These are phyloP conservation scores for Trichoderma breve DNA, from an alignment of 2,329 filamentous ascomycete genomes.

Conservation along the genomic window DNA sequence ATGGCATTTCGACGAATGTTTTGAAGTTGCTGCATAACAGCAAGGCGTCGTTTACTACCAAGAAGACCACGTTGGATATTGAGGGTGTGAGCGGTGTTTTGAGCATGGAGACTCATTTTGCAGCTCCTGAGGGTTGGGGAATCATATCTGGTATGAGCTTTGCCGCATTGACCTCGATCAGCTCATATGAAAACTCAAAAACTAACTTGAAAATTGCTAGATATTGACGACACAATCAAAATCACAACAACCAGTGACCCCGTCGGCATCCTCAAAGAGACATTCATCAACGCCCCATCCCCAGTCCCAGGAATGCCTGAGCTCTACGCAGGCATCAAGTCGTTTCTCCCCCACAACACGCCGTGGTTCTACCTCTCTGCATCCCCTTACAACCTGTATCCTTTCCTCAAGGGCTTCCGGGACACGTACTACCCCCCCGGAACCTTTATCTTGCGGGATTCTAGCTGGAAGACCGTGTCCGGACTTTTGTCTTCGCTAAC, in stretches of 20 bases:
- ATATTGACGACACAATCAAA: constrained; percentile 96
- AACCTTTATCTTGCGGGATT: constrained; percentile 79
- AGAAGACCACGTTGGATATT: constrained; percentile 51
- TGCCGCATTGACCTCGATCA: not conserved
- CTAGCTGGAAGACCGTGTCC: constrained; percentile 79
- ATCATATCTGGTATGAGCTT: constrained; percentile 65
- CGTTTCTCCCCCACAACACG: constrained; percentile 53
- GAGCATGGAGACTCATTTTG: constrained; percentile 70
- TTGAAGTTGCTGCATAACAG: constrained; percentile 45
- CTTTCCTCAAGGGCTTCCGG: constrained; percentile 76
- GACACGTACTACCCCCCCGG: constrained; percentile 69
- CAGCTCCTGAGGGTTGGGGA: constrained; percentile 75
- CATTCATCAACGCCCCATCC: constrained; percentile 73
- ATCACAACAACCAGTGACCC: constrained; percentile 78
- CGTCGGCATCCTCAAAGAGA: constrained; percentile 76
- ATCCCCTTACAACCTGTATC: constrained; percentile 91
- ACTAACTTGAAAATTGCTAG: constrained; percentile 40
- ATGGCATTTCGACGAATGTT: constrained; percentile 69
- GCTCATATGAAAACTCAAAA: not conserved
- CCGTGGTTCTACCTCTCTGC: constrained; percentile 93
- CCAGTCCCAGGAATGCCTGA: constrained; percentile 80
- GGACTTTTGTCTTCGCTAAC: constrained; percentile 79
- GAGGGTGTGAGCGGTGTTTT: constrained; percentile 53
- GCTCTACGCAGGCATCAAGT: constrained; percentile 68
- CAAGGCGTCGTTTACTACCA: constrained; percentile 44